Percentiles rank a stretch among this genome's conserved stretches.
Evolutionary conservation across 2,329 filamentous ascomycete genomes (phyloP).

Genomic region (Trichoderma oligosporum): DNA sequence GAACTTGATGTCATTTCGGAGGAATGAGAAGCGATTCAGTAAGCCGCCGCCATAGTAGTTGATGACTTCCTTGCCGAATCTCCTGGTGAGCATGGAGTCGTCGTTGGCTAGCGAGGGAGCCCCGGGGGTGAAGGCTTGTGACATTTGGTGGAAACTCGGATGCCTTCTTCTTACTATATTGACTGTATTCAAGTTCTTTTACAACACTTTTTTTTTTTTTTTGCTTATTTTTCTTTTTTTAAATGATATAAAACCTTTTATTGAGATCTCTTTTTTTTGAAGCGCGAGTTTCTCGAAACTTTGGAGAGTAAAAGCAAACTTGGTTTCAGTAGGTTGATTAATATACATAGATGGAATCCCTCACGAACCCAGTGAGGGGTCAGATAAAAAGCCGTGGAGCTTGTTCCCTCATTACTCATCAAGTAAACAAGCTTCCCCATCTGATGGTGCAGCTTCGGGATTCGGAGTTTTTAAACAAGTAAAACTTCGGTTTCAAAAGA

Average conservation of each 20-base stretch:
- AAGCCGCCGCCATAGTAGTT: constrained; percentile 82
- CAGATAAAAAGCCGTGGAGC: neutral
- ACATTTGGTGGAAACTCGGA: constrained; percentile 10
- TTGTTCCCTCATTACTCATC: neutral
- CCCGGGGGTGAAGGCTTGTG: constrained; percentile 12
- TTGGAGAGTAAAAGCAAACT: neutral
- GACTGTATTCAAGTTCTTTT: too few species aligned
- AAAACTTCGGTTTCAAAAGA: neutral
- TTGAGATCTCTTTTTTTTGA: too few species aligned
- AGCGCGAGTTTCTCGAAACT: too few species aligned
- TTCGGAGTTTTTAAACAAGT: constrained; percentile 7
- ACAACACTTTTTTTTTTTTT: too few species aligned
- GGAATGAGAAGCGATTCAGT: constrained; percentile 75
- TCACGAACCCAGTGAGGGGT: neutral
- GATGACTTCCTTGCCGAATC: constrained; percentile 73
- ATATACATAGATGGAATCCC: neutral
- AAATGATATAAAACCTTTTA: neutral
- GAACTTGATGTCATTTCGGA: constrained; percentile 68
- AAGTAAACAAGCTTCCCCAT: neutral
- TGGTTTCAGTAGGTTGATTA: neutral
- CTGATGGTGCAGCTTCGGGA: constrained; percentile 7
- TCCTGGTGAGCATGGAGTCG: constrained; percentile 67
- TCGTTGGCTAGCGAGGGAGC: constrained; percentile 33
- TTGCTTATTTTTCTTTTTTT: neutral
- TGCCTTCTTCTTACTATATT: neutral